Evolutionary conservation across 148 eudicot genomes (phyloP).

Genomic region (Selenicereus undatus): DNA sequence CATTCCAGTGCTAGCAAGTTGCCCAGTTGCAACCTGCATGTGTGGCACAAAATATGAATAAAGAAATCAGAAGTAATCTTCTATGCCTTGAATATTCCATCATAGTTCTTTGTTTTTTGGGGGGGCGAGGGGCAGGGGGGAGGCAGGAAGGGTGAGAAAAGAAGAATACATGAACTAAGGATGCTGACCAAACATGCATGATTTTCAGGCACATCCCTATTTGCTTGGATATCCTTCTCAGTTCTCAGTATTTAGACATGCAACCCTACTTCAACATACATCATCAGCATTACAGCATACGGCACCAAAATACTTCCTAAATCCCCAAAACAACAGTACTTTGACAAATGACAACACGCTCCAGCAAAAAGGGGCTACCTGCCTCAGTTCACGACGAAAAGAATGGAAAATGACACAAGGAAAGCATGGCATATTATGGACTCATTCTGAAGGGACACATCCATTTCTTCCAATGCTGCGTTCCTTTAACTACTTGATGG

Average conservation of each 20-base stretch:
- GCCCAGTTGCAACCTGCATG: conserved; percentile 77
- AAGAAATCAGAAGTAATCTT: neutral
- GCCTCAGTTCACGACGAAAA: no score
- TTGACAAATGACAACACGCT: neutral
- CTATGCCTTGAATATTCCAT: neutral
- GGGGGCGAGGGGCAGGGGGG: neutral
- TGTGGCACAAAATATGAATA: neutral
- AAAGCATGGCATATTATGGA: neutral
- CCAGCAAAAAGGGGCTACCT: neutral
- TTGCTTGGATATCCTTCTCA: neutral
- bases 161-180: no score
- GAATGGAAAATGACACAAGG: neutral
- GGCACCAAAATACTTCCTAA: neutral
- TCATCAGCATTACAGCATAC: neutral
- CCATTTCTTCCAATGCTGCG: neutral
- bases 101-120: neutral
- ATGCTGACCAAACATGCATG: neutral
- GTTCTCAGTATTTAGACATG: neutral
- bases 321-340: no score
- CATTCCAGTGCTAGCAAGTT: conserved; percentile 95
- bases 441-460: neutral
- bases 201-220: neutral
- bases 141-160: no score
- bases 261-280: neutral
- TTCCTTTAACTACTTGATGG: neutral